These are phyloP conservation scores for Lenzites betulinus DNA, from an alignment of 768 basidiomycete genomes.

Conservation along the genomic window DNA sequence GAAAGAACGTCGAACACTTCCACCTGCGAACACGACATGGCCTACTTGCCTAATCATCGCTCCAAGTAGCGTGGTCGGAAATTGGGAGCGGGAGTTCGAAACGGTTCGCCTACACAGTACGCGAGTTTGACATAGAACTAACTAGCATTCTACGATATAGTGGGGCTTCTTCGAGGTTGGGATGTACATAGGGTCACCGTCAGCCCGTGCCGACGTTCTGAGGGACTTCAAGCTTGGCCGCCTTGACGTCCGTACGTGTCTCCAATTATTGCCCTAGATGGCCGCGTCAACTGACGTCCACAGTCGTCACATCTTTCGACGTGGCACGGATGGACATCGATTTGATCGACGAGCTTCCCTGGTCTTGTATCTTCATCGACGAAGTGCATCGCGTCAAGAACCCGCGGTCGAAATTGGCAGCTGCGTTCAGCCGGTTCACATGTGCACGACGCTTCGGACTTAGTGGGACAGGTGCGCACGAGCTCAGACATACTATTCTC, in stretches of 20 bases:
- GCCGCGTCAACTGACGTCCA: neutral
- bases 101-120: constrained; percentile 52
- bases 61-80: constrained; percentile 79
- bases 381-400: constrained; percentile 94
- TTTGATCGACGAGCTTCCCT: constrained; percentile 64
- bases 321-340: constrained; percentile 72
- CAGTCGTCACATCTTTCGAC: constrained; percentile 85
- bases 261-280: neutral
- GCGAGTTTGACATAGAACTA: too few species aligned
- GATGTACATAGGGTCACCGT: constrained; percentile 56
- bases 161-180: constrained; percentile 96
- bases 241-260: constrained; percentile 73
- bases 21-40: constrained; percentile 73
- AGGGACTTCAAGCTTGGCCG: constrained; percentile 79
- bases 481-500: neutral
- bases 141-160: constrained; percentile 47
- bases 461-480: constrained; percentile 62
- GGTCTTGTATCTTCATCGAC: constrained; percentile 79
- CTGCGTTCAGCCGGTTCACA: constrained; percentile 69
- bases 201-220: constrained; percentile 58
- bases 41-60: constrained; percentile 87
- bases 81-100: constrained; percentile 89
- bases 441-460: constrained; percentile 78
- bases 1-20: constrained; percentile 53
- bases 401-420: constrained; percentile 59